phyloP scores from a whole-genome alignment of 2,329 filamentous ascomycete genomes.

The Talaromyces islandicus region DNA sequence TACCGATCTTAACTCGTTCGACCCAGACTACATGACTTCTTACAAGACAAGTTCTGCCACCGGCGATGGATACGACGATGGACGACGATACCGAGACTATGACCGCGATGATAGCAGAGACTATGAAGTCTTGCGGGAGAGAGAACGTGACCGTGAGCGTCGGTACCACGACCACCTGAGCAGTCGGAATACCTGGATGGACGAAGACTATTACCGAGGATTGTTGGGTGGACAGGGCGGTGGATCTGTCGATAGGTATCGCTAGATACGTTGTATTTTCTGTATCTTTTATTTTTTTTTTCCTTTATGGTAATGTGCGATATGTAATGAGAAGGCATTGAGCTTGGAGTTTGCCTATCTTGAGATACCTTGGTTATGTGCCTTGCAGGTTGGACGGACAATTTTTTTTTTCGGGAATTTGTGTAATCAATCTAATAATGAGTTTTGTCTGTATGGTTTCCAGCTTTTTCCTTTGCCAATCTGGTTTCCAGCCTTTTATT shows the following conservation, averaged over 20 bases:
- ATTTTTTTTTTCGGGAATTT: not conserved
- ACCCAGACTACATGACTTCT: constrained; percentile 15
- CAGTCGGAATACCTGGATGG: constrained; percentile 23
- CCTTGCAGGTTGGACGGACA: not conserved
- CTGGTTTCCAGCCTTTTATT: constrained; percentile 17
- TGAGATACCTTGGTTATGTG: not conserved
- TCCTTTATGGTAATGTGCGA: not conserved
- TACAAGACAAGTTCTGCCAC: constrained; percentile 19
- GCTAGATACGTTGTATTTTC: constrained; percentile 1
- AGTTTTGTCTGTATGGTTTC: not conserved
- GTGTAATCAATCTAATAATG: not conserved
- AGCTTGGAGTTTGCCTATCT: constrained; percentile 18
- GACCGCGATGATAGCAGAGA: constrained; percentile 19
- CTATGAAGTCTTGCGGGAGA: constrained; percentile 22
- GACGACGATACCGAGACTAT: constrained; percentile 22
- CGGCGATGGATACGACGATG: constrained; percentile 17
- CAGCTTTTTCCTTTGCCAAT: not conserved
- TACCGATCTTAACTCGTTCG: constrained; percentile 22
- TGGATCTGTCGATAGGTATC: constrained; percentile 16
- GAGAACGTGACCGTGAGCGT: constrained; percentile 25
- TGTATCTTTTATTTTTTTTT: not conserved
- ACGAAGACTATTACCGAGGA: constrained; percentile 37
- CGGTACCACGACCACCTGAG: constrained; percentile 21
- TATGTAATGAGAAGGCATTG: constrained; percentile 9
- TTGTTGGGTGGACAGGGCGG: constrained; percentile 24